Base-by-base conservation (phyloP, 2,329 filamentous ascomycete species). In the Monilinia vaccinii-corymbosi region DNA sequence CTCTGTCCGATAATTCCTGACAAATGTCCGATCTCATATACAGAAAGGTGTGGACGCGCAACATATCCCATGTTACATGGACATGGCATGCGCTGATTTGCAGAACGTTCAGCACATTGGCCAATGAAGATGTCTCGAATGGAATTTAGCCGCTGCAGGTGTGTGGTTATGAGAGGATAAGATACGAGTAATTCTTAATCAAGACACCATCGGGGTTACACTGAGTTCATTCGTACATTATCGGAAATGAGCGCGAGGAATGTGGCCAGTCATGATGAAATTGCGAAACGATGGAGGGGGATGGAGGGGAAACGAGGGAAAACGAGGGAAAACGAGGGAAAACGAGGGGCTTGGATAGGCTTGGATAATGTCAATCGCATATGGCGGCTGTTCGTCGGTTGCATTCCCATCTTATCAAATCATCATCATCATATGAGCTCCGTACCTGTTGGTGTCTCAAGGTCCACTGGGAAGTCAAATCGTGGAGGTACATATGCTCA, bases 71-170 rank as follows among this genome's bases (percentile, higher is more conserved):
- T 28, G 25, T 28, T 6, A 2, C 31, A 52, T 31, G 56, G 44
- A 40, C 50, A 40, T 52, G 42, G 56, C 58, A 61, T 64, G 60
- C 57, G 62, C 58, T 61, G 61, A 64, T 64, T 62, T 64, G 60
- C 56, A 59, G 44, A 63, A 52, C 53, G 45, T 60, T 58, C 46
- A 23, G 31, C 58, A 36, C 31, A 58, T 52, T 53, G 51, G 50
- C 63, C 66, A 66, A 66, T 68, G 42, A 61, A 52, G 52, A n/a
- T n/a, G 48, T 48, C 55, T 25, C 21, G 21, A 25, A 38, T 21
- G 53, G n/a, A 44, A 44, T 60, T 56, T 25, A 57, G 38, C 34
- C 49, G 49, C 55, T 58, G 64, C 60, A 60, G 63, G 61, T 48
- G 58, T 60, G 51, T 56, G 61, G 52, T 57, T 55, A 44, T 55